Percentiles rank a stretch among this genome's conserved stretches.
Evolutionary conservation across 352 stramenopile genomes (phyloP).

Genomic region (Plasmopara halstedii): DNA sequence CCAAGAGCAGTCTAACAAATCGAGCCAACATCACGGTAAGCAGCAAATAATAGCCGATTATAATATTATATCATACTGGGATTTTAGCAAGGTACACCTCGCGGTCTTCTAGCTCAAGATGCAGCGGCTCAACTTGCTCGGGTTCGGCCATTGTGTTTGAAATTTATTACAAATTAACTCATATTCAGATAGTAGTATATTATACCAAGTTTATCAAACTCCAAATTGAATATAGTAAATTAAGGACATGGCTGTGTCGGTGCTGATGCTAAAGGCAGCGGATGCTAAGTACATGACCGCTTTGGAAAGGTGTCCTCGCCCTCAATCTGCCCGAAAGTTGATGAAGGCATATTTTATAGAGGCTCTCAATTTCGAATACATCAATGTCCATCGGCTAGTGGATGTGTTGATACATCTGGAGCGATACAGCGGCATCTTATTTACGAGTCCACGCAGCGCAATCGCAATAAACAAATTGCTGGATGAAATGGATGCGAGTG

Average conservation of each 20-base stretch:
- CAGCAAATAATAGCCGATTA: not conserved
- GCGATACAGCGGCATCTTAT: slow-evolving; percentile 44
- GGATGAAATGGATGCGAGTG: slow-evolving; percentile 15
- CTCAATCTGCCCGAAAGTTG: not conserved
- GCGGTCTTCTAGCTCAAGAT: slow-evolving; percentile 80
- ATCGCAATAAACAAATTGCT: slow-evolving; percentile 40
- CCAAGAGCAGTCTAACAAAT: slow-evolving; percentile 60
- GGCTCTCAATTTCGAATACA: slow-evolving; percentile 60
- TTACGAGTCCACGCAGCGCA: slow-evolving; percentile 70
- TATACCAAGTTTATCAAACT: too few relatives aligned
- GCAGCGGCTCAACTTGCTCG: slow-evolving; percentile 85
- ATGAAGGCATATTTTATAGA: slow-evolving; percentile 42
- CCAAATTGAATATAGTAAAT: too few relatives aligned
- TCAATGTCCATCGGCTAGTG: slow-evolving; percentile 35
- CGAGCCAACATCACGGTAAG: not conserved
- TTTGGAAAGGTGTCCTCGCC: slow-evolving; percentile 15
- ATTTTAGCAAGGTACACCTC: slow-evolving; percentile 86
- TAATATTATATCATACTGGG: slow-evolving; percentile 32
- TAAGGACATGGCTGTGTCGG: slow-evolving; percentile 6
- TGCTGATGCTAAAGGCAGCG: slow-evolving; percentile 63
- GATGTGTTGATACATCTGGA: slow-evolving; percentile 38
- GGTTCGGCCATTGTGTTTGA: slow-evolving; percentile 61
- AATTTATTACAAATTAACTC: not conserved
- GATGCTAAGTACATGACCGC: slow-evolving; percentile 50
- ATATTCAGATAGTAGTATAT: too few relatives aligned